Evolutionary conservation across 2,329 filamentous ascomycete species (phyloP), one percentile per base, ranked within the genome.

Genomic region (Calcarisporium arbuscula): DNA sequence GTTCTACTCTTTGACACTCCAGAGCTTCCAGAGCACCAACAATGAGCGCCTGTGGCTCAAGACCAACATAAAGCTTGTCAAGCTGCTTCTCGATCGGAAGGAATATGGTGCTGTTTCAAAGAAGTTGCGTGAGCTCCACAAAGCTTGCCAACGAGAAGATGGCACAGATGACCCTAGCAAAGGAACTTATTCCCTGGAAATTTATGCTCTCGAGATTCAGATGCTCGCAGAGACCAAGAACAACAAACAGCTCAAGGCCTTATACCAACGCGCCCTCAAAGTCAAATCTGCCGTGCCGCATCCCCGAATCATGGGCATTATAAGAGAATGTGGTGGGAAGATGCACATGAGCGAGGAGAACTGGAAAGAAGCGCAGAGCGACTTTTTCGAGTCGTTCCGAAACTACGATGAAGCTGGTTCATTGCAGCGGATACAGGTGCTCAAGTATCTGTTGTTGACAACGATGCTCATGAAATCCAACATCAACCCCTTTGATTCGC

Each of bases 341-440:
- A 98, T 98, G 92, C 89, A 96, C 67, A 96, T 98, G 92, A 92
- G 85, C 59, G 92, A 98, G 70, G 92, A 96, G 66, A 96, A 96
- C 58, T 98, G 92, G 92, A 87, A 92, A 58, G 86, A 89, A 53
- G 92, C 92, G 1, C 89, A 96, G 62, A 90, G 81, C 50, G 92
- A 96, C 66, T 98, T 98, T 62, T 95, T 95, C 60, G 92, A 98
- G 60, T 94, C 90, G 1, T 98, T 98, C 69, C 85, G 89, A 38
- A 96, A 95, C 65, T 98, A 96, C 64, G 92, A 98, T 57, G 92
- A 98, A 67, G 92, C 92, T 26, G 92, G 92, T 29, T 95, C 89
- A 18, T 74, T 95, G 51, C 90, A 96, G 60, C 80, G 92, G 30
- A 96, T 96, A 48, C 90, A 96, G 60, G 92, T 96, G 12, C 77